Evolutionary conservation across 169 alveolate species (phyloP).

Genomic region (Eimeria acervulina): DNA sequence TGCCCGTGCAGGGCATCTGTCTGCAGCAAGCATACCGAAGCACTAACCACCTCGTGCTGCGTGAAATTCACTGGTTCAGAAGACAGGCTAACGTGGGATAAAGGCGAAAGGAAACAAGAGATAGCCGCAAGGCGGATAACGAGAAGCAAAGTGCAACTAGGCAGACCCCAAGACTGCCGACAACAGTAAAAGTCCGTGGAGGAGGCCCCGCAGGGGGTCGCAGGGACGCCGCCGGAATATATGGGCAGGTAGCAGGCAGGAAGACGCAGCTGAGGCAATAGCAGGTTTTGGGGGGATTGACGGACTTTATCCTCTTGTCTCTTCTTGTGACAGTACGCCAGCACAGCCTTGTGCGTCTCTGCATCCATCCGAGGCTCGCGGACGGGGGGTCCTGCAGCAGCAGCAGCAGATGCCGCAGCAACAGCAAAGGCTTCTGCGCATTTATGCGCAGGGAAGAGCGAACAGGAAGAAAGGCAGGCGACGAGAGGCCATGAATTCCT

Average conservation of each 20-base stretch:
- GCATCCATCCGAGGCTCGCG: slow-evolving; percentile 97
- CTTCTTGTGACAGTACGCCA: slow-evolving; percentile 96
- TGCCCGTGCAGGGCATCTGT: neutral
- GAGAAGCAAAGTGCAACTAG: neutral
- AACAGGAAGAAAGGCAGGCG: neutral
- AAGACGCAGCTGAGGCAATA: neutral
- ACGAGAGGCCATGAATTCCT: neutral
- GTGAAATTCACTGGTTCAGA: neutral
- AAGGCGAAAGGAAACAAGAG: neutral
- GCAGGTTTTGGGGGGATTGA: neutral
- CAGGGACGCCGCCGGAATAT: neutral
- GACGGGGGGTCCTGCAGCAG: slow-evolving; percentile 95
- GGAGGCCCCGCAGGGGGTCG: neutral
- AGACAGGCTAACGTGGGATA: neutral
- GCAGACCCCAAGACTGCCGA: neutral
- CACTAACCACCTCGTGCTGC: neutral
- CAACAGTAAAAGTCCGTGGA: neutral
- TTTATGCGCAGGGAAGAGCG: neutral
- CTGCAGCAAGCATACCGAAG: neutral
- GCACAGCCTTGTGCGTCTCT: slow-evolving; percentile 97
- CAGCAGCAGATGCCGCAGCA: neutral
- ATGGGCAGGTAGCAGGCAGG: neutral
- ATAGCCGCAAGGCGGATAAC: neutral
- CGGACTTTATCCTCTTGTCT: slow-evolving; percentile 94
- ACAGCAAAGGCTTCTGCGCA: slow-evolving; percentile 8